phyloP scores from a whole-genome alignment of 1,139 yeast species.

The Pichia inconspicua region DNA sequence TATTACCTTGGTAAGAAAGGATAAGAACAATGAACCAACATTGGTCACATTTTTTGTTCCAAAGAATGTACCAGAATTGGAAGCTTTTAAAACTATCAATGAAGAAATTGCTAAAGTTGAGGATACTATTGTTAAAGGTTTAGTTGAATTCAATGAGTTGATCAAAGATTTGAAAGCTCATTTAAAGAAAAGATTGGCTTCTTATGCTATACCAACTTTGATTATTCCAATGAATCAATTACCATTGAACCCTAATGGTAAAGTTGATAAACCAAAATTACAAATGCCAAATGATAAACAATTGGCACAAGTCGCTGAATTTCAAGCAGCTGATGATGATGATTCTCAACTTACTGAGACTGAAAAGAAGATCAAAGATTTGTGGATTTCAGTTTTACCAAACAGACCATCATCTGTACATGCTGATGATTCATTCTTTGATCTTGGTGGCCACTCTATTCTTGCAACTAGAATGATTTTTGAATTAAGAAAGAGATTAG shows the following conservation, averaged over 20 bases:
- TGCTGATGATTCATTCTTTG: constrained; percentile 86
- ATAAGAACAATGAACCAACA: constrained; percentile 87
- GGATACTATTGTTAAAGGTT: constrained; percentile 73
- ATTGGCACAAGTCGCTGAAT: constrained; percentile 56
- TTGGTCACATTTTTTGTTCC: constrained; percentile 91
- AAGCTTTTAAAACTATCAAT: constrained; percentile 39
- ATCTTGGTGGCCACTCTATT: constrained; percentile 95
- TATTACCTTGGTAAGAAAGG: constrained; percentile 85
- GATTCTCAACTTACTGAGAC: constrained; percentile 51
- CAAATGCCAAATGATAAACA: constrained; percentile 93
- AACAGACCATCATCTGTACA: constrained; percentile 71
- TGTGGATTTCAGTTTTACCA: constrained; percentile 85
- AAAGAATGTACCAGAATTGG: constrained; percentile 53
- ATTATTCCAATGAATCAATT: constrained; percentile 79
- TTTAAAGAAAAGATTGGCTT: constrained; percentile 81
- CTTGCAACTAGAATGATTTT: constrained; percentile 96
- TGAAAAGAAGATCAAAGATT: constrained; percentile 63
- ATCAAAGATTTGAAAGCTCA: constrained; percentile 75
- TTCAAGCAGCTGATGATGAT: constrained; percentile 36
- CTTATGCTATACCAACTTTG: constrained; percentile 88
- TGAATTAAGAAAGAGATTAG: constrained; percentile 70
- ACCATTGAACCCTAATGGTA: constrained; percentile 97
- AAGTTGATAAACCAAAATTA: constrained; percentile 92
- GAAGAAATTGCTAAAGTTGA: constrained; percentile 35
- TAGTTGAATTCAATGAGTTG: constrained; percentile 66